Conservation (phyloP, 768 basidiomycete species). For the Albatrellus ellisii region DNA sequence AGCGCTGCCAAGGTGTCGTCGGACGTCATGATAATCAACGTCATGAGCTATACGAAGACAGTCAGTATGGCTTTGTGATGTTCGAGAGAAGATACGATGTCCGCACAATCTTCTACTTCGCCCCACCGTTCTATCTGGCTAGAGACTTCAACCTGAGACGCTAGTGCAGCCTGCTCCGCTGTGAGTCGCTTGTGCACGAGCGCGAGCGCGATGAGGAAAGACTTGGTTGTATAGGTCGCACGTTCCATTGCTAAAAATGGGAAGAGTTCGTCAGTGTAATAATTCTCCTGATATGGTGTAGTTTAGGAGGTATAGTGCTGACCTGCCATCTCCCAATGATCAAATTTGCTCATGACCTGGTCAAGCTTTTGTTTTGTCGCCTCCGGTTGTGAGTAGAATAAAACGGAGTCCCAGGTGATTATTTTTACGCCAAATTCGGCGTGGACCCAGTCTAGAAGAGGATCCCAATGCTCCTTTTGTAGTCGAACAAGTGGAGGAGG, state of each 20-base stretch:
- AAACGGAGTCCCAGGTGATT: constrained; percentile 54
- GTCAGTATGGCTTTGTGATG: neutral
- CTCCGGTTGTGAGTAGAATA: constrained; percentile 54
- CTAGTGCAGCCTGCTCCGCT: constrained; percentile 75
- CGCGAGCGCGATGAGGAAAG: constrained; percentile 78
- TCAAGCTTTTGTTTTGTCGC: constrained; percentile 52
- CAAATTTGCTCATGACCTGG: constrained; percentile 44
- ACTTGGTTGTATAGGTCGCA: constrained; percentile 80
- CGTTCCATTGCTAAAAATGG: constrained; percentile 72
- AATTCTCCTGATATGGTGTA: neutral
- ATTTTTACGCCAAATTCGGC: constrained; percentile 56
- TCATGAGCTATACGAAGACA: constrained; percentile 77
- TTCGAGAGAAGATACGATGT: neutral
- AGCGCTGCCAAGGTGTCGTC: constrained; percentile 74
- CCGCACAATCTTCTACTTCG: constrained; percentile 98
- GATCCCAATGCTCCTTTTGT: constrained; percentile 80
- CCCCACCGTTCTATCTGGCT: constrained; percentile 98
- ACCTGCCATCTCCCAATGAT: constrained; percentile 89
- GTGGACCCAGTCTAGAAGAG: constrained; percentile 69
- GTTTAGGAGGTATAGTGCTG: too few species aligned
- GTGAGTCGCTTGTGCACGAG: constrained; percentile 64
- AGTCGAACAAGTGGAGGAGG: constrained; percentile 65
- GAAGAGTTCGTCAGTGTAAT: too few species aligned
- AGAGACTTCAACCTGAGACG: constrained; percentile 83
- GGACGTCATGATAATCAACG: constrained; percentile 90